Percentiles rank a stretch among this genome's conserved stretches.
Conservation (phyloP, 495 filamentous ascomycete species). For the Cercophora sp. region DNA sequence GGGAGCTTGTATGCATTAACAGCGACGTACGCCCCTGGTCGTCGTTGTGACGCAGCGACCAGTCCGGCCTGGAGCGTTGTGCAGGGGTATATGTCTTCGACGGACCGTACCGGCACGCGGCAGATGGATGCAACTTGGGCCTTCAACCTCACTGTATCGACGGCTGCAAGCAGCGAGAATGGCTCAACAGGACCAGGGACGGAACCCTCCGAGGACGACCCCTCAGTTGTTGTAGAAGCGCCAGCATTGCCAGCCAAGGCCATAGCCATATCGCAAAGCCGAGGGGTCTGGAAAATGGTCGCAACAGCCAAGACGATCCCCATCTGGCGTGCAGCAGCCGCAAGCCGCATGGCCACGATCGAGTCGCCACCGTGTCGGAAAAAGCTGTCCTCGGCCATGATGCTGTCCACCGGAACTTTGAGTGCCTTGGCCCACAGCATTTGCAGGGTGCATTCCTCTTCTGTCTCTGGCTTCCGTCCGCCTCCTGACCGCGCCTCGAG, state of each 20-base stretch:
- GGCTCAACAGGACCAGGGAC: slow-evolving; percentile 9
- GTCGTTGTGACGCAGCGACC: slow-evolving; percentile 41
- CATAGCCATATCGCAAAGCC: slow-evolving; percentile 44
- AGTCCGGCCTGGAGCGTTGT: slow-evolving; percentile 63
- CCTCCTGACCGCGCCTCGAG: background rate
- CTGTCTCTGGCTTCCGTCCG: slow-evolving; percentile 10
- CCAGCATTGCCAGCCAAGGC: background rate
- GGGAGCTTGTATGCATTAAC: slow-evolving; percentile 46
- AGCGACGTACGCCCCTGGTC: slow-evolving; percentile 51
- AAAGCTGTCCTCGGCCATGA: slow-evolving; percentile 57
- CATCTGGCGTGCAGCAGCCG: slow-evolving; percentile 48
- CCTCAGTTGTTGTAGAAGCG: background rate
- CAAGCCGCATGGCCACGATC: slow-evolving; percentile 64
- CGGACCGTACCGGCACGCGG: slow-evolving; percentile 18
- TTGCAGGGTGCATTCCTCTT: slow-evolving; percentile 25
- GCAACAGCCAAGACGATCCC: slow-evolving; percentile 53
- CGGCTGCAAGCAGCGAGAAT: slow-evolving; percentile 11
- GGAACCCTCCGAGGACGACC: background rate
- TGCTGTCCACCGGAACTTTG: slow-evolving; percentile 22
- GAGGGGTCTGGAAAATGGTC: slow-evolving; percentile 45
- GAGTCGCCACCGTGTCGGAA: slow-evolving; percentile 66
- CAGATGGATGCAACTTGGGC: slow-evolving; percentile 15
- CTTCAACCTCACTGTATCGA: background rate
- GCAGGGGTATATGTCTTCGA: slow-evolving; percentile 59
- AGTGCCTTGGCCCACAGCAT: slow-evolving; percentile 30